Evolutionary conservation across 2,329 filamentous ascomycete species (phyloP).

Genomic region (Cadophora gregata): DNA sequence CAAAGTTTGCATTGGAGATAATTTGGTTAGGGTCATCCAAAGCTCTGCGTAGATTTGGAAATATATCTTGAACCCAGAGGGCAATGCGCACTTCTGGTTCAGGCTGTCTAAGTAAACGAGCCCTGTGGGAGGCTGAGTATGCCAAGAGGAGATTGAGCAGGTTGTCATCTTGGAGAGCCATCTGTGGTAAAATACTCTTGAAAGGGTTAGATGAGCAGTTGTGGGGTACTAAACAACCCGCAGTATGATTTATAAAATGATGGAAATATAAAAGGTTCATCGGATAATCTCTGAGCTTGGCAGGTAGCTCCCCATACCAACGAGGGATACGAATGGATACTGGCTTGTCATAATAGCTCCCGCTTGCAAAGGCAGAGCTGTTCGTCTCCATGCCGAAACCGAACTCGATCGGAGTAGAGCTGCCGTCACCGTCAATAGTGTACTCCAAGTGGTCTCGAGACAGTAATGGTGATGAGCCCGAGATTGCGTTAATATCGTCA

Average conservation of each 20-base stretch:
- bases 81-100: slow-evolving; percentile 82
- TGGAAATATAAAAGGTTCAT: slow-evolving; percentile 73
- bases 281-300: slow-evolving; percentile 68
- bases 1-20: slow-evolving; percentile 75
- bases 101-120: slow-evolving; percentile 72
- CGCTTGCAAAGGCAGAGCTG: slow-evolving; percentile 60
- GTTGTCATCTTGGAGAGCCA: slow-evolving; percentile 73
- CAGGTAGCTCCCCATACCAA: slow-evolving; percentile 55
- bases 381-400: slow-evolving; percentile 54
- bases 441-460: slow-evolving; percentile 35
- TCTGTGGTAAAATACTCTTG: slow-evolving; percentile 56
- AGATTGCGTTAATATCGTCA: slow-evolving; percentile 72
- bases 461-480: slow-evolving; percentile 49
- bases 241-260: slow-evolving; percentile 80
- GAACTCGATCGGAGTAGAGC: slow-evolving; percentile 51
- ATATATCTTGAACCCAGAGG: slow-evolving; percentile 80
- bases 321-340: slow-evolving; percentile 64
- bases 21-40: slow-evolving; percentile 65
- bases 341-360: slow-evolving; percentile 73
- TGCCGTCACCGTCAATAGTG: slow-evolving; percentile 44
- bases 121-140: slow-evolving; percentile 84
- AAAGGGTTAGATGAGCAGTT: slow-evolving; percentile 59
- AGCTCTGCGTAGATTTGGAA: slow-evolving; percentile 72
- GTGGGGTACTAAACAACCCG: slow-evolving; percentile 61
- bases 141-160: slow-evolving; percentile 79